Conservation (phyloP, 306 rosid genomes). For the Cucurbita argyrosperma region DNA sequence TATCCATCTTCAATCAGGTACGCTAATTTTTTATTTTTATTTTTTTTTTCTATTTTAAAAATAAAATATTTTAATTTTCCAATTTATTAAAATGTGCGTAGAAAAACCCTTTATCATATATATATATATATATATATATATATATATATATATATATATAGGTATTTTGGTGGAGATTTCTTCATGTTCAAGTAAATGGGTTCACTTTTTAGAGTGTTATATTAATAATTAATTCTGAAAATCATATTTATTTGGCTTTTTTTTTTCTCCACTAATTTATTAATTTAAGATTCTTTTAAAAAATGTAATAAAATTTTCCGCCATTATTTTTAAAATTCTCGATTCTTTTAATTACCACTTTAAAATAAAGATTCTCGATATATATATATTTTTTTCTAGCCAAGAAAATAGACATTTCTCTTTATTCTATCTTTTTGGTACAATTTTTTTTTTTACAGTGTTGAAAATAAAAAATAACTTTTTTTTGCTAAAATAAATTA, state of each 20-base stretch:
- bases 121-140: too few species aligned
- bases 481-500: too few species aligned
- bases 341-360: too few species aligned
- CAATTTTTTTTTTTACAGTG: background rate
- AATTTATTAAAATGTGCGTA: background rate
- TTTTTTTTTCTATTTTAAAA: background rate
- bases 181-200: conserved; percentile 48
- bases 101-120: background rate
- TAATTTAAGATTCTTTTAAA: too few species aligned
- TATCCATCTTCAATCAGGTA: conserved; percentile 78
- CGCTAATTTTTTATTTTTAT: background rate
- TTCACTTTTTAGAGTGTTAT: background rate
- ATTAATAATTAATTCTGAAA: too few species aligned
- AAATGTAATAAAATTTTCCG: background rate
- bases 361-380: too few species aligned
- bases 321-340: background rate
- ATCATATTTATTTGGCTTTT: too few species aligned
- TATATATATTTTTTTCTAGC: background rate
- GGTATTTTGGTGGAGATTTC: conserved; percentile 14
- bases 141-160: background rate
- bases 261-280: too few species aligned
- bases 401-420: background rate
- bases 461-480: too few species aligned
- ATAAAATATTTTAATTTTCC: background rate
- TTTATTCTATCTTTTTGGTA: background rate